These are phyloP conservation scores for Saccharum officinarum DNA, from an alignment of 176 grass and related monocot species.

Conservation along the genomic window DNA sequence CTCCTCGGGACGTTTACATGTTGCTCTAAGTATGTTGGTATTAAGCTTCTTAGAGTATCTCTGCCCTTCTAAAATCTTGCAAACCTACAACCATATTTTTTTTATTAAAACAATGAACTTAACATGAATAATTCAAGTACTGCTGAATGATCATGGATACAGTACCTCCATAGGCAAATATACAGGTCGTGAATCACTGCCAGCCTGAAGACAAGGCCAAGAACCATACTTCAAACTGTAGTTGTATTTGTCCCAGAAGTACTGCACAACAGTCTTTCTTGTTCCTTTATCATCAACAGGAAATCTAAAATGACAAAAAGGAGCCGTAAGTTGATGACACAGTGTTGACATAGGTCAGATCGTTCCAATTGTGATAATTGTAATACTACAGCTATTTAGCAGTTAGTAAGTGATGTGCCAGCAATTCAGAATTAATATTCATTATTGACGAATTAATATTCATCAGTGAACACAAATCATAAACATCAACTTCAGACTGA, in stretches of 20 bases:
- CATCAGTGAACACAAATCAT: background rate
- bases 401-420: background rate
- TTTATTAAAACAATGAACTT: slow-evolving; percentile 2
- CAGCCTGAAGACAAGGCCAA: slow-evolving; percentile 80
- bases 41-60: slow-evolving; percentile 78
- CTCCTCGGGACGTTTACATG: slow-evolving; percentile 68
- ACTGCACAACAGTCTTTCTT: slow-evolving; percentile 56
- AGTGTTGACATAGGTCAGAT: background rate
- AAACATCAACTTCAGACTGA: background rate
- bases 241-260: slow-evolving; percentile 64
- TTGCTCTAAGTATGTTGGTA: slow-evolving; percentile 69
- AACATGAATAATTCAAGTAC: background rate
- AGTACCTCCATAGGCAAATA: slow-evolving; percentile 83
- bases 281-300: slow-evolving; percentile 56
- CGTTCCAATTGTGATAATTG: background rate
- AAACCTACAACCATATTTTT: slow-evolving; percentile 47
- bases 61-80: slow-evolving; percentile 81
- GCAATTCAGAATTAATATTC: background rate
- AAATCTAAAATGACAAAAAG: slow-evolving; percentile 50
- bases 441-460: background rate
- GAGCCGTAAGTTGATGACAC: background rate
- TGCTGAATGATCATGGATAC: background rate
- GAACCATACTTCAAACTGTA: slow-evolving; percentile 39
- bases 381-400: background rate
- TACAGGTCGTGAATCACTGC: slow-evolving; percentile 61